Percentiles rank a stretch among this genome's conserved stretches.
Conservation (phyloP, 805 yeast species). For the Ogataea paraovalis region DNA sequence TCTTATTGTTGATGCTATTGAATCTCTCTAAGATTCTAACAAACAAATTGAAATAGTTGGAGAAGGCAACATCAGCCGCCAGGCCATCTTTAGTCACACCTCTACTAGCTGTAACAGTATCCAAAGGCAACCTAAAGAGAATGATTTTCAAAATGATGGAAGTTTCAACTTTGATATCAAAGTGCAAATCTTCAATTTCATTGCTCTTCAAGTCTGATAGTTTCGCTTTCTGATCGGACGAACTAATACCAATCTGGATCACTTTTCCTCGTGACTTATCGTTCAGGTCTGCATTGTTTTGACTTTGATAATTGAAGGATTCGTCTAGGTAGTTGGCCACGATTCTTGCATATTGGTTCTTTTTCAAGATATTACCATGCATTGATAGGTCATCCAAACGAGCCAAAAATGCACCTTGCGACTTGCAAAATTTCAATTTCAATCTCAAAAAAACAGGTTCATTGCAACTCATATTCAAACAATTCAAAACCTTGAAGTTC, state of each 20-base stretch:
- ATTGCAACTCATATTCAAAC: conserved; percentile 18
- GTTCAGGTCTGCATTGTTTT: conserved; percentile 26
- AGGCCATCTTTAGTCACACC: conserved; percentile 19
- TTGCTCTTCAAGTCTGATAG: conserved; percentile 18
- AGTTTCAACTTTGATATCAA: conserved; percentile 42
- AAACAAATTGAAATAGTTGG: conserved; percentile 61
- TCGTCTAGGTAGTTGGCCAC: conserved; percentile 33
- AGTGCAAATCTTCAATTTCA: conserved; percentile 27
- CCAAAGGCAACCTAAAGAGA: conserved; percentile 54
- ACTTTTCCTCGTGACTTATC: conserved; percentile 13
- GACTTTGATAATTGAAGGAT: conserved; percentile 22
- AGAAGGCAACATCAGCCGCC: conserved; percentile 51
- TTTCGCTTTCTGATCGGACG: conserved; percentile 3
- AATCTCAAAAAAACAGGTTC: conserved; percentile 25
- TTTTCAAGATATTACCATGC: conserved; percentile 27
- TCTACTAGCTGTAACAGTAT: conserved; percentile 50
- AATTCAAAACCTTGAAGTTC: conserved; percentile 20
- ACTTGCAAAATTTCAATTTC: conserved; percentile 30
- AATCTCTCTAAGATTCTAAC: conserved; percentile 50
- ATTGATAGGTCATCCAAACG: conserved; percentile 27
- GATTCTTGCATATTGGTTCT: conserved; percentile 31
- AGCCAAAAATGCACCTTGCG: conserved; percentile 26
- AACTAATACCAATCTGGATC: conserved; percentile 4
- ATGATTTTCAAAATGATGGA: conserved; percentile 54
- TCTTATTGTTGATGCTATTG: conserved; percentile 21